Conservation (phyloP, 768 basidiomycete genomes). For the Lactarius indigo region DNA sequence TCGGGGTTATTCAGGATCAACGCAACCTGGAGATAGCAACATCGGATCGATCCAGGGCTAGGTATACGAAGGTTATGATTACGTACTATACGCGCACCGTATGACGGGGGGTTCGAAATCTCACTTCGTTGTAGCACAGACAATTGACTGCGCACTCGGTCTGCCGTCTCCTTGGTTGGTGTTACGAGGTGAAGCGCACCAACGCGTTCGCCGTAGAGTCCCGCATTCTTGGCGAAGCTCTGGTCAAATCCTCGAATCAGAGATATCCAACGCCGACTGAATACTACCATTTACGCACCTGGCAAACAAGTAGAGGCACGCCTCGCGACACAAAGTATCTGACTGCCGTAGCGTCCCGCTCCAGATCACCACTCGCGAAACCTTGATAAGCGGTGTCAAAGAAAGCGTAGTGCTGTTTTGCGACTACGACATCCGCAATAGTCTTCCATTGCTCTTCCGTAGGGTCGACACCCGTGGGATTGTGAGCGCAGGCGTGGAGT, state of each 20-base stretch:
- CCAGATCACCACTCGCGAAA: constrained; percentile 89
- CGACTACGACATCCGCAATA: constrained; percentile 68
- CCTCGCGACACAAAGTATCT: constrained; percentile 75
- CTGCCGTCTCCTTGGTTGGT: constrained; percentile 58
- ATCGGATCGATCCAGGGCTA: not conserved
- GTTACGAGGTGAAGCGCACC: constrained; percentile 89
- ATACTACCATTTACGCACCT: constrained; percentile 46
- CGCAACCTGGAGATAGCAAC: constrained; percentile 48
- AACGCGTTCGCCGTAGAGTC: constrained; percentile 90
- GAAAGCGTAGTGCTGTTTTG: constrained; percentile 80
- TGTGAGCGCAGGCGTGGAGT: constrained; percentile 93
- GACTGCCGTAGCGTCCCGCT: constrained; percentile 90
- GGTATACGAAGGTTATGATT: not conserved
- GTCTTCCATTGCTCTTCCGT: constrained; percentile 81
- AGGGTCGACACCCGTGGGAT: constrained; percentile 95
- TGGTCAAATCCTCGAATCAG: constrained; percentile 32
- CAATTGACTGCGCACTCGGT: constrained; percentile 78
- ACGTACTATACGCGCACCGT: constrained; percentile 84
- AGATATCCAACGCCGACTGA: not conserved
- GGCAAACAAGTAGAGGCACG: constrained; percentile 82
- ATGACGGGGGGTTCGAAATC: constrained; percentile 91
- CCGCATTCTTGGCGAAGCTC: constrained; percentile 98
- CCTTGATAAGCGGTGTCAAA: constrained; percentile 98
- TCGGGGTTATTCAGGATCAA: constrained; percentile 72
- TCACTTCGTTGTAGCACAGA: constrained; percentile 90